Conservation (phyloP, 441 rosid species). For the Populus hybrid region DNA sequence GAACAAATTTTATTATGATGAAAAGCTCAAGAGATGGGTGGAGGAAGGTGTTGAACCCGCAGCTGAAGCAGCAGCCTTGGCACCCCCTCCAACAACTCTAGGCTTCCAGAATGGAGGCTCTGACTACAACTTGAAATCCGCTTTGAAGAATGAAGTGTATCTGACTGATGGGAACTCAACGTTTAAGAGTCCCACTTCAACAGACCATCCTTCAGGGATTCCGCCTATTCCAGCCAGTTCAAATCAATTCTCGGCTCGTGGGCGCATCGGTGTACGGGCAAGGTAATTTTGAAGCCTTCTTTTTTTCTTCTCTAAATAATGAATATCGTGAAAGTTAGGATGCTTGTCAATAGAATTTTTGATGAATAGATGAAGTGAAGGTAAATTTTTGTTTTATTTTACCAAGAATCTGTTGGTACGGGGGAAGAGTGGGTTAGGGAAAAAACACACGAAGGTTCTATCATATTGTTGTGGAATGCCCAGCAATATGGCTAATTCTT, state of each 20-base stretch:
- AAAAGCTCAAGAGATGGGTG: constrained; percentile 97
- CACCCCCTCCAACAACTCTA: constrained; percentile 82
- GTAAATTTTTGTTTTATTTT: neutral
- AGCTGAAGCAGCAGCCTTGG: constrained; percentile 68
- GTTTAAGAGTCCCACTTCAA: constrained; percentile 34
- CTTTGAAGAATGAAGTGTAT: constrained; percentile 47
- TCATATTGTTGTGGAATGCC: neutral
- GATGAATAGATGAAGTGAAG: neutral
- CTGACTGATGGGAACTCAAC: constrained; percentile 44
- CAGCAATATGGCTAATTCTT: neutral
- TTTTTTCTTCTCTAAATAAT: neutral
- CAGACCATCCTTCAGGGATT: constrained; percentile 58
- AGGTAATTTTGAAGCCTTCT: constrained; percentile 36
- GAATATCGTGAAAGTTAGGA: neutral
- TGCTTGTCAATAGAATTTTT: neutral
- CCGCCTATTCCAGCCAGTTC: constrained; percentile 77
- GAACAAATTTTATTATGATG: constrained; percentile 89
- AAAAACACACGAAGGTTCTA: neutral
- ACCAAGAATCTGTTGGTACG: neutral
- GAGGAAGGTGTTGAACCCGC: constrained; percentile 92
- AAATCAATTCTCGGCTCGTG: constrained; percentile 79
- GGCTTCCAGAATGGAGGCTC: constrained; percentile 60
- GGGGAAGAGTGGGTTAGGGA: neutral
- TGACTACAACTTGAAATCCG: constrained; percentile 67
- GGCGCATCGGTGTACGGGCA: constrained; percentile 65